Base-by-base conservation (phyloP, 441 rosid genomes). In the Rhodomyrtus psidioides region DNA sequence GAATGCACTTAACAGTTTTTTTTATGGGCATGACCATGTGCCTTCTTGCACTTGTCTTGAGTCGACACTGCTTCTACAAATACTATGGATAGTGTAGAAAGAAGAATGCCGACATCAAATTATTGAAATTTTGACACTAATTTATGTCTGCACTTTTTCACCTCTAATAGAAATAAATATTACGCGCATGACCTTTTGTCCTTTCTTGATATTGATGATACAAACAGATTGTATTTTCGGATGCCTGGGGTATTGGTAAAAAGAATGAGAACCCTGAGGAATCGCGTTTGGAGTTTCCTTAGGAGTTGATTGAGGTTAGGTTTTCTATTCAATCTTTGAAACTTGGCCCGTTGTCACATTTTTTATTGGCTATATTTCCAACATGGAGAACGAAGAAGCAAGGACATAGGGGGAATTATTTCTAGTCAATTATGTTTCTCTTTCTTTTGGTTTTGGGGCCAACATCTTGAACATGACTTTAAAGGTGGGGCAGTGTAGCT, bases 211-310 rank as follows among this genome's bases (percentile, higher is more conserved):
- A 9, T 26, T 55, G 70, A 44, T 76, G 83, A 88, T 89, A 39
- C 83, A 60, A 30, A 82, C 89, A 95, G 99, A 92, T 97, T 93
- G 96, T 94, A 65, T 97, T 96, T 91, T 93, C 99, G 86, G 98
- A 97, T 81, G 96, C n/a, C n/a, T n/a, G n/a, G 93, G 96, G 98
- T 98, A 94, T 97, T 90, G 99, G 99, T 57, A 95, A 90, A 42
- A 92, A 93, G 89, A 97, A 95, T 44, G 95, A 97, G n/a, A 97
- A 96, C 85, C 99, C 96, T 0, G 95, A 94, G 53, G 99, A 97
- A 93, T 91, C 88, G 3, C 91, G 89, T 6, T 96, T 97, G 82
- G 95, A 94, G 54, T 95, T 97, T 87, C 99, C 98, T 54, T 88
- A 94, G 87, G 97, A 94, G 84, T 60, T 96, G 49, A 82, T 88